Base-by-base conservation (phyloP, 257 asterid species). In the Paulownia fortunei region DNA sequence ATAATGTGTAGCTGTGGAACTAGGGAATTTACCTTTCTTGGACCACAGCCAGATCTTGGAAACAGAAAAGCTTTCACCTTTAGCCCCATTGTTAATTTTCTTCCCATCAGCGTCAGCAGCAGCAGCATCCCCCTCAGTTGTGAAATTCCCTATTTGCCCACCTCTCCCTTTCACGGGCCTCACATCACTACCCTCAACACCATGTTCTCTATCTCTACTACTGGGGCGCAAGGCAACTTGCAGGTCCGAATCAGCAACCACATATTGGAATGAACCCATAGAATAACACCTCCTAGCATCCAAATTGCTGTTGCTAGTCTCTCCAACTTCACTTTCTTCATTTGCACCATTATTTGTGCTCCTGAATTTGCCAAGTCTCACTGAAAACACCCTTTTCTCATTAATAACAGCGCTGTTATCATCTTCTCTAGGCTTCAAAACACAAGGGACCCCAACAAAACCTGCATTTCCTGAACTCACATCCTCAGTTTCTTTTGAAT, bases 41-140 rank as follows among this genome's bases (percentile, higher is more conserved):
- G 98, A 89, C 98, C 99, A 96, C 37, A 87, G 66, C 99, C 99
- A 96, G 15, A 93, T 94, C 88, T 96, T 96, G 76, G 99, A 96
- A 83, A 93, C 93, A 75, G 98, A 93, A 84, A 93, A 93, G 88
- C 99, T 96, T 77, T 96, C 99, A 78, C 96, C 96, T 88, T 86
- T 94, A 88, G 85, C 88, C 75, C 96, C 85, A 30, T 76, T 79
- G 82, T 85, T 88, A 78, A 95, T 88, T 73, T 66, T 96, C 92
- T 96, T 96, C 75, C 88, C 94, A 63, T 81, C 86, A 62, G 42
- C 83, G 59, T 13, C 83, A 81, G 4, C 70, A 1, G 42, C 60
- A 64, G n/a, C 61, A 54, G 52, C 63, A 68, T 72, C 97, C 16
- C 73, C 92, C 69, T 83, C 92, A 80, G 69, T 62, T 27, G 85